Conservation (phyloP, 441 rosid species). For the Daphne laureola region DNA sequence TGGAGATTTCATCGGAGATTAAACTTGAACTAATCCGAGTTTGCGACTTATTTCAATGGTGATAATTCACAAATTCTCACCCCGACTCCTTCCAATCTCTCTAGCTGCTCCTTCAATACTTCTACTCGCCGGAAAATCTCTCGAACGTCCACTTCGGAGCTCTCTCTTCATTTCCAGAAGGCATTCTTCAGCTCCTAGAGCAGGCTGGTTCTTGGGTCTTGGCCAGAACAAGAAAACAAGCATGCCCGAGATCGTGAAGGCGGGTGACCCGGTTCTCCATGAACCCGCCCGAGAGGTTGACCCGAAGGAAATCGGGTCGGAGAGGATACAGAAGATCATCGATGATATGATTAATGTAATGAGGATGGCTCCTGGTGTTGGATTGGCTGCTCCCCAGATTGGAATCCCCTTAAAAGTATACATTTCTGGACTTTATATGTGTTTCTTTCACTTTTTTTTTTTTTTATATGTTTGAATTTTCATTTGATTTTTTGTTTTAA, state of each 20-base stretch:
- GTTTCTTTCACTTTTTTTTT: neutral
- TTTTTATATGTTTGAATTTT: neutral
- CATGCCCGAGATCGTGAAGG: slow-evolving; percentile 61
- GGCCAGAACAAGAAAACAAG: slow-evolving; percentile 50
- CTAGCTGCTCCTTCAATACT: slow-evolving; percentile 12
- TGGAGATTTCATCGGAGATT: too few species aligned
- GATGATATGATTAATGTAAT: slow-evolving; percentile 68
- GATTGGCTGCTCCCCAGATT: slow-evolving; percentile 95
- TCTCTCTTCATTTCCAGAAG: slow-evolving; percentile 14
- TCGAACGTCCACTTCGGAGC: slow-evolving; percentile 10
- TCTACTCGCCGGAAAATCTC: slow-evolving; percentile 15
- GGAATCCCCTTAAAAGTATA: slow-evolving; percentile 67
- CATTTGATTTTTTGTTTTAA: neutral
- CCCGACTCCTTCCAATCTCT: slow-evolving; percentile 46
- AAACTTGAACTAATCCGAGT: too few species aligned
- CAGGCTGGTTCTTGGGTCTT: slow-evolving; percentile 88
- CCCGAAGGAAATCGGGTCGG: slow-evolving; percentile 66
- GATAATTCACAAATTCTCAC: slow-evolving; percentile 38
- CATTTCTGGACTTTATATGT: slow-evolving; percentile 1
- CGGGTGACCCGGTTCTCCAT: slow-evolving; percentile 90
- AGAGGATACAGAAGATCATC: slow-evolving; percentile 72
- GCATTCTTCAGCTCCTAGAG: slow-evolving; percentile 34
- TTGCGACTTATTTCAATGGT: slow-evolving; percentile 29
- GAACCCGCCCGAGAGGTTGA: slow-evolving; percentile 74
- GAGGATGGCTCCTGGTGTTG: slow-evolving; percentile 90